phyloP scores from a whole-genome alignment of 1,284 basidiomycete species.

The Cryptococcus jaspeensis region DNA sequence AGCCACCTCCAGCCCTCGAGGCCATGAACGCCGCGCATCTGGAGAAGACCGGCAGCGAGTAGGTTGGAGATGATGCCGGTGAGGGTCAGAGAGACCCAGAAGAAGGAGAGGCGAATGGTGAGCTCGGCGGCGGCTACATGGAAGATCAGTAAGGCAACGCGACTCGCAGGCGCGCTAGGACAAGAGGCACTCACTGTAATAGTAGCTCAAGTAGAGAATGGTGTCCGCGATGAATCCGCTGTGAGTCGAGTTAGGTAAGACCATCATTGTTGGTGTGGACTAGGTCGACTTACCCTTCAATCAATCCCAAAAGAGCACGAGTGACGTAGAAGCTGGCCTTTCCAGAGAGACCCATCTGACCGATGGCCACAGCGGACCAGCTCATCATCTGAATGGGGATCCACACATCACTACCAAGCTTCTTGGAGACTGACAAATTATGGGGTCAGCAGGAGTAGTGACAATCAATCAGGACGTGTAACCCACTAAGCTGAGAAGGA shows the following conservation, averaged over 20 bases:
- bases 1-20: constrained; percentile 45
- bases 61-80: constrained; percentile 37
- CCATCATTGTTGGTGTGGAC: too few species aligned
- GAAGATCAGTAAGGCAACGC: too few species aligned
- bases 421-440: constrained; percentile 42
- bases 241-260: too few species aligned
- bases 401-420: constrained; percentile 50
- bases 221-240: constrained; percentile 52
- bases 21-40: constrained; percentile 37
- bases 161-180: too few species aligned
- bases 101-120: constrained; percentile 46
- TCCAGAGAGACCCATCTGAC: constrained; percentile 33
- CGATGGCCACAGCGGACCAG: constrained; percentile 44
- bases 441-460: too few species aligned
- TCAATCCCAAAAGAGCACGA: constrained; percentile 45
- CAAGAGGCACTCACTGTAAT: constrained; percentile 39
- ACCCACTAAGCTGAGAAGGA: constrained; percentile 38
- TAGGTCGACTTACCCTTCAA: too few species aligned
- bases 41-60: constrained; percentile 44
- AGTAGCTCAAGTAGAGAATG: constrained; percentile 52
- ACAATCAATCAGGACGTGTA: too few species aligned
- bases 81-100: constrained; percentile 41
- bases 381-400: constrained; percentile 48
- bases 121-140: constrained; percentile 36
- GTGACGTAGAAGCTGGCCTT: constrained; percentile 39